Evolutionary conservation across 140 eudicot species (phyloP).

Genomic region (Bidens hawaiensis): DNA sequence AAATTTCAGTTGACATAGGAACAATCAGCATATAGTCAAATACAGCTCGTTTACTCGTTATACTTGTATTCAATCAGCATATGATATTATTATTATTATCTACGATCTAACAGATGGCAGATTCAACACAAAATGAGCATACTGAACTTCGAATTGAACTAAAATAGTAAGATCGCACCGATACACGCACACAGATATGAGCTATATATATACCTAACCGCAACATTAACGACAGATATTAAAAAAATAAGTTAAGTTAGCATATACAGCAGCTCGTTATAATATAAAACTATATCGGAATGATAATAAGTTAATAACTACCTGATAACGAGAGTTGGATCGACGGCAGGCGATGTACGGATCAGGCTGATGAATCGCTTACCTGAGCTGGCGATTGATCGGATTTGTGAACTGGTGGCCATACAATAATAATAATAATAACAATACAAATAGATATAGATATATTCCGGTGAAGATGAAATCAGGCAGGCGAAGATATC

Average conservation of each 20-base stretch:
- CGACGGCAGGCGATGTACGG: slow-evolving; percentile 28
- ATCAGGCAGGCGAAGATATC: background rate
- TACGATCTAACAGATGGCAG: no score
- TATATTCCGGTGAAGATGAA: slow-evolving; percentile 15
- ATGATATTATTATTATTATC: slow-evolving; percentile 3
- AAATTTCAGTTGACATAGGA: no score
- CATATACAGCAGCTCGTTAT: no score
- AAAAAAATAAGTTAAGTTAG: no score
- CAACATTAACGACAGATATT: no score
- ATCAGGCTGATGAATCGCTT: slow-evolving; percentile 55
- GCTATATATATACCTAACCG: no score
- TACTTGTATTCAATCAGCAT: background rate
- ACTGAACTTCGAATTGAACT: no score
- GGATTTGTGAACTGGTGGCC: slow-evolving; percentile 55
- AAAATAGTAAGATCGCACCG: no score
- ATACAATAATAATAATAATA: slow-evolving; percentile 38
- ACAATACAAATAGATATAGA: no score
- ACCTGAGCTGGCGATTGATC: slow-evolving; percentile 39
- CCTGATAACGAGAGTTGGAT: slow-evolving; percentile 31
- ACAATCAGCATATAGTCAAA: no score
- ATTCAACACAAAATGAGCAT: no score
- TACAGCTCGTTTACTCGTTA: background rate
- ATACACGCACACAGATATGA: no score
- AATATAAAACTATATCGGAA: background rate
- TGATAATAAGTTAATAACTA: background rate